phyloP scores from a whole-genome alignment of 2,329 filamentous ascomycete genomes.

The Diplodia sapinea region DNA sequence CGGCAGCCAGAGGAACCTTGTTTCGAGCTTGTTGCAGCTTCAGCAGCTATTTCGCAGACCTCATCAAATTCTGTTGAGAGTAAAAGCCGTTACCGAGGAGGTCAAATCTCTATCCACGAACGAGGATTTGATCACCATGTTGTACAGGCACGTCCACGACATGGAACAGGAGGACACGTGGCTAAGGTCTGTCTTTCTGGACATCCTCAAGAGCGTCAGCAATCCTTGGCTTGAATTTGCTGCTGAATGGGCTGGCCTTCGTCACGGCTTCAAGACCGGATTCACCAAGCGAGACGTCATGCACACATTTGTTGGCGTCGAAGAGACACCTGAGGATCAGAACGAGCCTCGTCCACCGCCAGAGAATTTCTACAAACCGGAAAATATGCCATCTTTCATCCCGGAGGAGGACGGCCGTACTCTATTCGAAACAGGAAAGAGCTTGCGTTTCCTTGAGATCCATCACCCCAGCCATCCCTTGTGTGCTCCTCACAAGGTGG shows the following conservation, averaged over 20 bases:
- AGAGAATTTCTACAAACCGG: conserved; percentile 68
- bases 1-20: conserved; percentile 37
- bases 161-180: conserved; percentile 68
- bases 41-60: conserved; percentile 52
- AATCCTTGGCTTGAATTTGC: conserved; percentile 71
- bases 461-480: conserved; percentile 76
- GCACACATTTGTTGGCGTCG: conserved; percentile 39
- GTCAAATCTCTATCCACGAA: conserved; percentile 53
- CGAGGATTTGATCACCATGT: conserved; percentile 46
- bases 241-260: conserved; percentile 76
- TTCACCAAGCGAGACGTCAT: conserved; percentile 11
- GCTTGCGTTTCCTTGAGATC: conserved; percentile 72
- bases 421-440: conserved; percentile 82
- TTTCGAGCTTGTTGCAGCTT: conserved; percentile 50
- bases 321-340: conserved; percentile 38
- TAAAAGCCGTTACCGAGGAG: conserved; percentile 56
- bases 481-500: conserved; percentile 58
- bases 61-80: conserved; percentile 60
- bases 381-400: conserved; percentile 74
- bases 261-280: conserved; percentile 38
- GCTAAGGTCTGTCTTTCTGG: conserved; percentile 68
- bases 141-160: conserved; percentile 48
- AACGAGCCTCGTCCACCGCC: conserved; percentile 50
- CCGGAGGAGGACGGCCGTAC: conserved; percentile 69
- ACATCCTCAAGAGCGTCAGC: conserved; percentile 68